Percentiles rank a stretch among this genome's conserved stretches.
Conservation (phyloP, 257 asterid species). For the Ballota nigra region DNA sequence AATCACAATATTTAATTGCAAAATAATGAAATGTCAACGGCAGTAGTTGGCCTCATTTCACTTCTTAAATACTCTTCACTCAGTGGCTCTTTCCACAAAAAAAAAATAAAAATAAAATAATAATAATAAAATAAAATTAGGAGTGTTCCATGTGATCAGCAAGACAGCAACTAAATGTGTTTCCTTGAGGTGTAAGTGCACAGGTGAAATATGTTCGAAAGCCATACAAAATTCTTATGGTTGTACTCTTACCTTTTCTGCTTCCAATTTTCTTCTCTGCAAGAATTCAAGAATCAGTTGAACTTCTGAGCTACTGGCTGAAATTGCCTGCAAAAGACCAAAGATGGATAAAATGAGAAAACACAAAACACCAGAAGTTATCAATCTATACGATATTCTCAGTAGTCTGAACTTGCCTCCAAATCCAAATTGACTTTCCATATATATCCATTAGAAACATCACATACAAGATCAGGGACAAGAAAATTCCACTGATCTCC, state of each 20-base stretch:
- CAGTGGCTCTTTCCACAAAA: not conserved
- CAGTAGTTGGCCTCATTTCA: slow-evolving; percentile 16
- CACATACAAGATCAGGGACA: too few relatives aligned
- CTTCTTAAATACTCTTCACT: not conserved
- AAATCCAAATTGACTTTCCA: slow-evolving; percentile 73
- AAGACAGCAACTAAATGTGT: not conserved
- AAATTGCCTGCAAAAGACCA: slow-evolving; percentile 64
- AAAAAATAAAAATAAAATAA: too few relatives aligned
- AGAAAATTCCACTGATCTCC: too few relatives aligned
- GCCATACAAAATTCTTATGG: slow-evolving; percentile 8
- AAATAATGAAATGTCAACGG: not conserved
- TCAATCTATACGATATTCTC: slow-evolving; percentile 20
- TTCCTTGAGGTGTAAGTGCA: too few relatives aligned
- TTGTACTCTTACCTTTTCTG: slow-evolving; percentile 62
- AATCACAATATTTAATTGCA: too few relatives aligned
- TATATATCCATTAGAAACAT: too few relatives aligned
- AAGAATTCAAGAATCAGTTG: slow-evolving; percentile 74
- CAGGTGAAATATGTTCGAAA: not conserved
- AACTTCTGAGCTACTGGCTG: too few relatives aligned
- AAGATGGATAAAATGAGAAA: slow-evolving; percentile 24
- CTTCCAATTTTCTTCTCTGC: slow-evolving; percentile 88
- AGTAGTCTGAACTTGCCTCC: slow-evolving; percentile 59
- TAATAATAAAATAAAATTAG: too few relatives aligned
- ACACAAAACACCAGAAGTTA: slow-evolving; percentile 20
- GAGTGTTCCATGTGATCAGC: slow-evolving; percentile 5